Evolutionary conservation across 2,329 filamentous ascomycete genomes (phyloP), one percentile per base, ranked within the genome.

Genomic region (Beauveria sp.): DNA sequence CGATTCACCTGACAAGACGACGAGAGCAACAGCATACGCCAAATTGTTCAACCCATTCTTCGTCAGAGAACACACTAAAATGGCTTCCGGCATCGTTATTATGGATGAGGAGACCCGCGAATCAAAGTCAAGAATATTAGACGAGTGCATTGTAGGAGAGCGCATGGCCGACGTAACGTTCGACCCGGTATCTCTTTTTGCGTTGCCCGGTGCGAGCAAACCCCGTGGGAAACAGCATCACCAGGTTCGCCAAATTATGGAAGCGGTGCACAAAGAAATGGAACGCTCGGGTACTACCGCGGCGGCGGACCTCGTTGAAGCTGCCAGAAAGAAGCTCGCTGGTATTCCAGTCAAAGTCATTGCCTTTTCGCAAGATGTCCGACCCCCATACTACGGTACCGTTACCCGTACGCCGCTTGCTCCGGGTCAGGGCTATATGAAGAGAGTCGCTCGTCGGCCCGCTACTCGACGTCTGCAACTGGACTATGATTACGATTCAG

Each of bases 401-500:
- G 79, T 86, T 48, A 92, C 89, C 1, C 83, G 82, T 59, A 77
- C 81, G 5, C 81, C 84, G 16, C 74, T 68, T 64, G 78, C 70
- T 55, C 73, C 74, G 48, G 79, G 75, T 1, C 66, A 66, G 18
- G 70, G 78, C 1, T 80, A 81, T 34, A 77, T 86, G 63, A 69
- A 70, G 4, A 77, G 73, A 52, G 71, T 86, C 7, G 82, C 83
- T 62, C 71, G 83, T 68, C 75, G 84, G 70, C 77, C 90, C 63
- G 66, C 79, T 68, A 71, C 77, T 66, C 72, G 80, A 63, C 74
- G 78, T n/a, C 75, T 91, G 1, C 83, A 86, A 5, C 80, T 89
- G 4, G 80, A 91, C 67, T 96, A 96, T 70, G 90, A 92, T 65
- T 92, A 93, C 70, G 90, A 94, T 69, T 93, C 90, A 3, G 90